These are phyloP conservation scores for Notholithocarpus densiflorus DNA, from an alignment of 306 rosid genomes.

Conservation along the genomic window DNA sequence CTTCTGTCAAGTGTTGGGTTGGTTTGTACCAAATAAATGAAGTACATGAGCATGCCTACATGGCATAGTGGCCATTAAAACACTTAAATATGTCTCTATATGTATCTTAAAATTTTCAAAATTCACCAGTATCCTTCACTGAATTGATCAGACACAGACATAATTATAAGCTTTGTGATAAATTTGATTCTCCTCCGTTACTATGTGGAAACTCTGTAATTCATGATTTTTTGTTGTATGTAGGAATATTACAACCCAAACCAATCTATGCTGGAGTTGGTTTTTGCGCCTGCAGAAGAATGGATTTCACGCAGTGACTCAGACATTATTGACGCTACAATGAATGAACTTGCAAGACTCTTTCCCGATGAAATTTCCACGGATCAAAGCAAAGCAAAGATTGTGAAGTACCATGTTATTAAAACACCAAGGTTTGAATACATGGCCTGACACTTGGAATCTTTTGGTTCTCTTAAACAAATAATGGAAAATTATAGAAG, in stretches of 20 bases:
- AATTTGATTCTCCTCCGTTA: not conserved
- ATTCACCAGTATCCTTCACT: not conserved
- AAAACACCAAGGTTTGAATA: conserved; percentile 88
- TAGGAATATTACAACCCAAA: conserved; percentile 93
- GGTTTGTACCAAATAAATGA: not conserved
- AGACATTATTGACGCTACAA: conserved; percentile 90
- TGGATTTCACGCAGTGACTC: conserved; percentile 85
- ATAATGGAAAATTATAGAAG: not conserved
- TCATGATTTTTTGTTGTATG: conserved; percentile 17
- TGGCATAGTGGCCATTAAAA: not conserved
- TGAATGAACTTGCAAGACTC: conserved; percentile 88
- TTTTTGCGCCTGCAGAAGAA: conserved; percentile 97
- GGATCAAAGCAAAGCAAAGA: conserved; percentile 93
- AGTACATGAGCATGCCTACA: not conserved
- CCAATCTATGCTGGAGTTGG: conserved; percentile 94
- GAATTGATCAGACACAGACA: not conserved
- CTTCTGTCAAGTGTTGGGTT: not conserved
- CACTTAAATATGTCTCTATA: not conserved
- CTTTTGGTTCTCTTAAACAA: conserved; percentile 7
- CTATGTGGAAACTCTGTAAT: not conserved
- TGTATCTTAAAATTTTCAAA: not conserved
- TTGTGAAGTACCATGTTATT: conserved; percentile 84
- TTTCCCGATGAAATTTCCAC: conserved; percentile 93
- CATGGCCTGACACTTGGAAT: conserved; percentile 9
- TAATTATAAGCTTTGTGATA: conserved; percentile 10